Evolutionary conservation across 225 moss, liverwort and hornwort genomes (phyloP).

Genomic region (Asterella californica): DNA sequence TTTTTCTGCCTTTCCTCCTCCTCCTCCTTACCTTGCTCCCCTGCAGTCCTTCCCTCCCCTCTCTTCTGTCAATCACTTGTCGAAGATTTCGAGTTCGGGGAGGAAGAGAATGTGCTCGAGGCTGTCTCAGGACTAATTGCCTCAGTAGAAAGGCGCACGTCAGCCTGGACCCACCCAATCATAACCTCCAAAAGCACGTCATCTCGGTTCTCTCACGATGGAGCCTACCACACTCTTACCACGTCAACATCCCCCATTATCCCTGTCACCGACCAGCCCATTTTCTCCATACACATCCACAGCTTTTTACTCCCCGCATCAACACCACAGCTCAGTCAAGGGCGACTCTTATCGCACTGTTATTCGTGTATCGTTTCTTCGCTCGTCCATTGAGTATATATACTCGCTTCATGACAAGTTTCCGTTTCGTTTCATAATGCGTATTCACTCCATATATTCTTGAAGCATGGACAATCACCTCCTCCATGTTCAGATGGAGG

Average conservation of each 20-base stretch:
- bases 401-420: too few relatives aligned
- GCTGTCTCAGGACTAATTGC: not conserved
- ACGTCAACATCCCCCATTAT: not conserved
- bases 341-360: too few relatives aligned
- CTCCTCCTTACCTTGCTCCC: not conserved
- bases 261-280: not conserved
- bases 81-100: not conserved
- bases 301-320: not conserved
- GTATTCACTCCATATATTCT: too few relatives aligned
- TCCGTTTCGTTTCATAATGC: too few relatives aligned
- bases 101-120: not conserved
- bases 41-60: not conserved
- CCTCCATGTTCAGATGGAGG: too few relatives aligned
- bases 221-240: not conserved
- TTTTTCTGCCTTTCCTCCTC: conserved; percentile 9
- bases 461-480: too few relatives aligned
- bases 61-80: not conserved
- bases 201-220: not conserved
- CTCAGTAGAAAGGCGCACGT: not conserved
- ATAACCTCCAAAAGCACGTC: not conserved
- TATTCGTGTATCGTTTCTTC: too few relatives aligned
- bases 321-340: too few relatives aligned
- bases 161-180: not conserved
- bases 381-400: too few relatives aligned
- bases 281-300: not conserved